phyloP scores from a whole-genome alignment of 805 yeast species.

The Osmozyma mogii region DNA sequence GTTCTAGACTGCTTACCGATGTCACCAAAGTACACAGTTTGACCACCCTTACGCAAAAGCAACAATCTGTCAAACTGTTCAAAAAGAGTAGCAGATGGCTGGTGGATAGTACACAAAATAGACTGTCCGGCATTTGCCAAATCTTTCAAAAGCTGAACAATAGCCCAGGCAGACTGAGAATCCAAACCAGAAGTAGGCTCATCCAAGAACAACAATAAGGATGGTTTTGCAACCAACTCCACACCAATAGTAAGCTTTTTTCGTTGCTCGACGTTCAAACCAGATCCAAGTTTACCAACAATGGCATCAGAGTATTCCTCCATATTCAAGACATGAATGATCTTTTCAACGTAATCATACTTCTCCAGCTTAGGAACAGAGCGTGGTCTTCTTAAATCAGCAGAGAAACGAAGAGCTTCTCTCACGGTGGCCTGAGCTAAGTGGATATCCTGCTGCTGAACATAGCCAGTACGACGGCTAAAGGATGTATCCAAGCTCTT shows the following conservation, averaged over 20 bases:
- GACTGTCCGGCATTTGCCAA: conserved; percentile 48
- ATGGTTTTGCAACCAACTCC: conserved; percentile 48
- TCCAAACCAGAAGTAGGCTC: conserved; percentile 9
- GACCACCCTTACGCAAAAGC: conserved; percentile 10
- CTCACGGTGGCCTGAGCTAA: conserved; percentile 43
- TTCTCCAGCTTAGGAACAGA: conserved; percentile 36
- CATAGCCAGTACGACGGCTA: conserved; percentile 50
- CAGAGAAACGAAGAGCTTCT: conserved; percentile 46
- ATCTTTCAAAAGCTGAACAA: conserved; percentile 41
- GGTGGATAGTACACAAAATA: conserved; percentile 51
- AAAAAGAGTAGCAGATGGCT: conserved; percentile 41
- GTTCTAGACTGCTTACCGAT: conserved; percentile 8
- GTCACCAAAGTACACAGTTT: conserved; percentile 13
- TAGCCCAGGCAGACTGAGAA: conserved; percentile 48
- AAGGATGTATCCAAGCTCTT: conserved; percentile 39
- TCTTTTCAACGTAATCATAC: conserved; percentile 43
- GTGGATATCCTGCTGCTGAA: conserved; percentile 54
- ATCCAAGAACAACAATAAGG: conserved; percentile 36
- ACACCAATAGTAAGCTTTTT: conserved; percentile 49
- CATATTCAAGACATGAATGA: conserved; percentile 46
- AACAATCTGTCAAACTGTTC: conserved; percentile 17
- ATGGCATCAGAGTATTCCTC: conserved; percentile 45
- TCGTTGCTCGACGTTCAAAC: conserved; percentile 48
- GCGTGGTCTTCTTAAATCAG: conserved; percentile 39
- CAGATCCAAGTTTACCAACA: conserved; percentile 39